Evolutionary conservation across 495 filamentous ascomycete genomes (phyloP).

Genomic region (Durotheca rogersii): DNA sequence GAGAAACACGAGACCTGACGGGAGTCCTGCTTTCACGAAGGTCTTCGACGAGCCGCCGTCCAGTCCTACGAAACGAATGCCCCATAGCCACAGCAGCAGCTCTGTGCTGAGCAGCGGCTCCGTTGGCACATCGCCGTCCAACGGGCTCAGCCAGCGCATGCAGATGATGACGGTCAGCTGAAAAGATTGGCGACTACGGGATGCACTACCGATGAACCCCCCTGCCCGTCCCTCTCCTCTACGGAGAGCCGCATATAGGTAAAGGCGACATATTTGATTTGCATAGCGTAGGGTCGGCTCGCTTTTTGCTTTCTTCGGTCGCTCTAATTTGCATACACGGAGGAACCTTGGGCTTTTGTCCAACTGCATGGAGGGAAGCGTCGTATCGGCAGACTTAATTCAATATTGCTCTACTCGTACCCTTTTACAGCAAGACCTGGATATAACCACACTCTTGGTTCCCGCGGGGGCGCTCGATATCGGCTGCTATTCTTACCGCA

Average conservation of each 20-base stretch:
- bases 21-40: conserved; percentile 61
- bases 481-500: conserved; percentile 12
- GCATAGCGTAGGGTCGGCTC: conserved; percentile 33
- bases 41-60: conserved; percentile 61
- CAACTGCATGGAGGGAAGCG: conserved; percentile 26
- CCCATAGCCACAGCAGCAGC: conserved; percentile 53
- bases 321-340: conserved; percentile 16
- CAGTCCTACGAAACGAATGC: conserved; percentile 47
- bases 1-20: conserved; percentile 46
- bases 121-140: conserved; percentile 51
- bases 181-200: conserved; percentile 3
- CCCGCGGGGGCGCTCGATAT: conserved; percentile 17
- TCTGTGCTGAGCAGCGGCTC: conserved; percentile 51
- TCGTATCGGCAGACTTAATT: conserved; percentile 13
- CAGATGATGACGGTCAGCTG: conserved; percentile 69
- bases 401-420: conserved; percentile 7
- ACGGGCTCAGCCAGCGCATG: conserved; percentile 56
- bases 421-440: conserved; percentile 7
- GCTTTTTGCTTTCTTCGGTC: conserved; percentile 11
- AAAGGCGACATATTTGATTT: conserved; percentile 33
- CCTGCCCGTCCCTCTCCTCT: neutral
- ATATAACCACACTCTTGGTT: conserved; percentile 18
- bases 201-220: neutral
- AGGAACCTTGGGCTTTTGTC: conserved; percentile 11
- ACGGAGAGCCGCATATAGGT: conserved; percentile 32